Percentiles rank a stretch among this genome's conserved stretches.
phyloP scores from a whole-genome alignment of 2,329 filamentous ascomycete genomes.

The Aspergillus hortae region DNA sequence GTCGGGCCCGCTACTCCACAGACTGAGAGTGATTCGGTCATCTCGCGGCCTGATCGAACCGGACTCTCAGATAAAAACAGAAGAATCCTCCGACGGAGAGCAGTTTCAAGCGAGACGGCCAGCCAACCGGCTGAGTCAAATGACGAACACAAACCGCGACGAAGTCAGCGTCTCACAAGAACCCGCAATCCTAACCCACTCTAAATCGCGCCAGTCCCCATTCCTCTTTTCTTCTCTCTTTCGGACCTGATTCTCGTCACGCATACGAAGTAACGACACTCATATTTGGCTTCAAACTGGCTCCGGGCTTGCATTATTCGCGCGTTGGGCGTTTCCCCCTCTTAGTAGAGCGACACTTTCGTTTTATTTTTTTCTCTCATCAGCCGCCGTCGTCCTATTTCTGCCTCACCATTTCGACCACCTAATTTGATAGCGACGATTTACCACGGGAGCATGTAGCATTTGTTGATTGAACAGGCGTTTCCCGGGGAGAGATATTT shows the following conservation, averaged over 20 bases:
- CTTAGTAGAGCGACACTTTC: constrained; percentile 1
- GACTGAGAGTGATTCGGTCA: constrained; percentile 8
- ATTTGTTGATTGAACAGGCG: constrained; percentile 10
- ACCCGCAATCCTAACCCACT: constrained; percentile 11
- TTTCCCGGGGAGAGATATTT: constrained; percentile 3
- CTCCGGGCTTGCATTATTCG: constrained; percentile 13
- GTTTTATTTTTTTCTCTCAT: not conserved
- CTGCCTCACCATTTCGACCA: constrained; percentile 1
- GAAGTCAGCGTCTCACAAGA: constrained; percentile 17
- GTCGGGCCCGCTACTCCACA: constrained; percentile 1
- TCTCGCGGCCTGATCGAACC: constrained; percentile 5
- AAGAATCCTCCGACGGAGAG: constrained; percentile 4
- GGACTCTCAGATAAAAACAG: constrained; percentile 8
- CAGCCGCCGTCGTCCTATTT: not conserved
- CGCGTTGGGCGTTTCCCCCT: constrained; percentile 10
- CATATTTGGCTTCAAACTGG: constrained; percentile 2
- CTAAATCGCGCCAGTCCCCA: not conserved
- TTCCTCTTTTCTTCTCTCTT: not conserved
- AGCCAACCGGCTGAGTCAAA: constrained; percentile 13
- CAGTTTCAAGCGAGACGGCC: constrained; percentile 9
- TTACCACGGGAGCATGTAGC: constrained; percentile 8
- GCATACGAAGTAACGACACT: constrained; percentile 9
- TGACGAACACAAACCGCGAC: constrained; percentile 16
- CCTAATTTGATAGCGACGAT: constrained; percentile 2
- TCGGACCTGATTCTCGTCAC: not conserved